These are phyloP conservation scores for Perilla frutescens DNA, from an alignment of 257 asterid genomes.

Conservation along the genomic window DNA sequence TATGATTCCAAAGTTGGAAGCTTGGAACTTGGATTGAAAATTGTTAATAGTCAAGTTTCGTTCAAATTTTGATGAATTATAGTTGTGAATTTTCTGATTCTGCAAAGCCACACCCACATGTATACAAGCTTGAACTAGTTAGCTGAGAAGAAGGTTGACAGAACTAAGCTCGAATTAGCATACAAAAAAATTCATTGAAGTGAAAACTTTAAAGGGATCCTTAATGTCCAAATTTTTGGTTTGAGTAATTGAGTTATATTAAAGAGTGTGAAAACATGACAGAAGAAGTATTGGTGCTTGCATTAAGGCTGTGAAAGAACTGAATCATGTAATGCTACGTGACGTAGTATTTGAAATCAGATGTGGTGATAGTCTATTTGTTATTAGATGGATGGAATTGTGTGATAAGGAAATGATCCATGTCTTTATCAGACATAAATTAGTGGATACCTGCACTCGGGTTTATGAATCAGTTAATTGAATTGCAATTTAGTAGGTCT, in stretches of 20 bases:
- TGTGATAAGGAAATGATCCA: slow-evolving; percentile 10
- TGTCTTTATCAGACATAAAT: not conserved
- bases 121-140: not conserved
- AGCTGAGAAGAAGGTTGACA: slow-evolving; percentile 1
- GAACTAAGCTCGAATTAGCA: not conserved
- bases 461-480: not conserved
- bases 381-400: not conserved
- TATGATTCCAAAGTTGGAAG: not conserved
- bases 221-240: slow-evolving; percentile 1
- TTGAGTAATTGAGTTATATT: not conserved
- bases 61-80: not conserved
- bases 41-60: slow-evolving; percentile 1
- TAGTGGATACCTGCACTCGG: not conserved
- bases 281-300: not conserved
- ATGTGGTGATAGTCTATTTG: not conserved
- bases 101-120: not conserved
- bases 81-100: not conserved
- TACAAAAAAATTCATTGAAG: not conserved
- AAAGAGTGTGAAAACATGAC: not conserved
- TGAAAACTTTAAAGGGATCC: not conserved
- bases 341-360: slow-evolving; percentile 8
- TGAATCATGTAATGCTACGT: not conserved
- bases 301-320: slow-evolving; percentile 1
- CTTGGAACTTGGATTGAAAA: slow-evolving; percentile 18
- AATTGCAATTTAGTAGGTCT: not conserved